Evolutionary conservation across 2,329 filamentous ascomycete genomes (phyloP).

Genomic region (Hypoxylon sp.): DNA sequence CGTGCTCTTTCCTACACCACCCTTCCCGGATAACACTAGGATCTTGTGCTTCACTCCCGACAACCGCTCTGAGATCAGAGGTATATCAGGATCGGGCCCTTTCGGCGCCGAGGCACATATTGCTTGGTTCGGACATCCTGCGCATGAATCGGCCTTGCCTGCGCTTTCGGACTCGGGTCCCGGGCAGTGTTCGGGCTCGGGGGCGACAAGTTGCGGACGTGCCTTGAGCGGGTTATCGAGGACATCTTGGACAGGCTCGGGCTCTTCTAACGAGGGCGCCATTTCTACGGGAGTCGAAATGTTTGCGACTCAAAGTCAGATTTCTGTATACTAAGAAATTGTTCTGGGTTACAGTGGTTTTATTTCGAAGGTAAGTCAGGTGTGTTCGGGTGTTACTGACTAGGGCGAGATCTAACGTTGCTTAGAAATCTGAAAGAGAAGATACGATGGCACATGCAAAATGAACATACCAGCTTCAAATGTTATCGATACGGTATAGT

Average conservation of each 20-base stretch:
- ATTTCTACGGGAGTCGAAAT: conserved; percentile 62
- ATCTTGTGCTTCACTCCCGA: conserved; percentile 90
- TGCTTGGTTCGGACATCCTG: conserved; percentile 93
- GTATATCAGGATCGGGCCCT: conserved; percentile 94
- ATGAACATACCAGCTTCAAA: conserved; percentile 14
- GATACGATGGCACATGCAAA: conserved; percentile 31
- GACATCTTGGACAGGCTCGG: conserved; percentile 76
- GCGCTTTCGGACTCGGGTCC: conserved; percentile 85
- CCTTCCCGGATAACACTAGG: conserved; percentile 92
- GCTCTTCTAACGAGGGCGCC: conserved; percentile 85
- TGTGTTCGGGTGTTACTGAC: not conserved
- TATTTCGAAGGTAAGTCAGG: not conserved
- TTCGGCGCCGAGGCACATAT: conserved; percentile 96
- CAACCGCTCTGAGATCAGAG: conserved; percentile 87
- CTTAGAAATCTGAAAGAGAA: conserved; percentile 41
- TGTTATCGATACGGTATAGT: conserved; percentile 32
- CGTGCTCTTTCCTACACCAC: conserved; percentile 96
- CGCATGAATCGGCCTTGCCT: conserved; percentile 84
- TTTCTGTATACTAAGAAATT: not conserved
- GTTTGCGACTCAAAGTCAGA: not conserved
- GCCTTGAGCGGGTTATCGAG: conserved; percentile 82
- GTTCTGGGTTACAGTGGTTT: not conserved
- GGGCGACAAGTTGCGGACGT: conserved; percentile 88
- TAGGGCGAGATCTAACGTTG: conserved; percentile 20
- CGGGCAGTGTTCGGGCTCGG: conserved; percentile 96